phyloP scores from a whole-genome alignment of 306 rosid species.

The Castanospermum australe region DNA sequence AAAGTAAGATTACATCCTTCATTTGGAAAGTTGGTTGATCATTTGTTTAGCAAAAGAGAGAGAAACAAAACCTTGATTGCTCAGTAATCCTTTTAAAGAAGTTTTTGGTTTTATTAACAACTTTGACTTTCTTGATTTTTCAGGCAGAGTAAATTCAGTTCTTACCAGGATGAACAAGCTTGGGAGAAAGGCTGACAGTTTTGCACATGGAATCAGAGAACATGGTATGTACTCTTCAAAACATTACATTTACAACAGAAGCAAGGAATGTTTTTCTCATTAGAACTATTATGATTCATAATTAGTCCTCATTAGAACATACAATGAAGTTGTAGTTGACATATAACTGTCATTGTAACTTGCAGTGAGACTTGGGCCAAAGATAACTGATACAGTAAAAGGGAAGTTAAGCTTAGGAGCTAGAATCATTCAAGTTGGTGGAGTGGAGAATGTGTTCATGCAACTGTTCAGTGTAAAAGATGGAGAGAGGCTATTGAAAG shows the following conservation, averaged over 20 bases:
- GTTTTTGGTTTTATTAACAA: neutral
- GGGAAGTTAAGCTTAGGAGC: constrained; percentile 20
- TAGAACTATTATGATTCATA: neutral
- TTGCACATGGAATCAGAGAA: constrained; percentile 21
- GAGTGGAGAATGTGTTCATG: constrained; percentile 32
- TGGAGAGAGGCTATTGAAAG: constrained; percentile 49
- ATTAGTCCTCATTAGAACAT: too few species aligned
- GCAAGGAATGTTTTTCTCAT: too few species aligned
- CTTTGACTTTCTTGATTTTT: neutral
- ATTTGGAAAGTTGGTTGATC: neutral
- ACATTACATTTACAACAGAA: constrained; percentile 8
- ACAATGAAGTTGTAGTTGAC: neutral
- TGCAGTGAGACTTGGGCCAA: constrained; percentile 15
- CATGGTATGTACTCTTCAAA: constrained; percentile 2
- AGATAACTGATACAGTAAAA: constrained; percentile 5
- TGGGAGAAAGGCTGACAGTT: constrained; percentile 25
- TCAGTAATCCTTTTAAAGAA: too few species aligned
- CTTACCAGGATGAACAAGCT: constrained; percentile 35
- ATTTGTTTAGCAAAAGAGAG: neutral
- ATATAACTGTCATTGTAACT: neutral
- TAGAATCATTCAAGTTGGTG: constrained; percentile 21
- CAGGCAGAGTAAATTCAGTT: constrained; percentile 34
- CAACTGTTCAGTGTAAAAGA: constrained; percentile 34
- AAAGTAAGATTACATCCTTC: constrained; percentile 18
- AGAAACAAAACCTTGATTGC: neutral